Conservation (phyloP, 164 flowering plant genomes). For the Tinospora cordifolia region DNA sequence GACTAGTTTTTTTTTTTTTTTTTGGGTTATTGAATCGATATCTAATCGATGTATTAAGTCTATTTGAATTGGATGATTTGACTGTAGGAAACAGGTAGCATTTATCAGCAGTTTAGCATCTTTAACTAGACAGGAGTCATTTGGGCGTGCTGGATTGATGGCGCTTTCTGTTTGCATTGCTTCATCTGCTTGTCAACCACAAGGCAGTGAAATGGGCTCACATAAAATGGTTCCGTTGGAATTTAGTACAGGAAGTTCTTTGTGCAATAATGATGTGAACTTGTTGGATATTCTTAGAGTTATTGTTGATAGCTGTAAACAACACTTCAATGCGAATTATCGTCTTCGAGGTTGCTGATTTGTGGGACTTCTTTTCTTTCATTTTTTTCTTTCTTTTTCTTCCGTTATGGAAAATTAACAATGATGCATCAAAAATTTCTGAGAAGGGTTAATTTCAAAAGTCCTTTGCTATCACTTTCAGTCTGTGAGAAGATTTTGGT, state of each 20-base stretch:
- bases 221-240: conserved; percentile 15
- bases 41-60: neutral
- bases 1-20: neutral
- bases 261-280: conserved; percentile 22
- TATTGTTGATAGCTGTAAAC: conserved; percentile 74
- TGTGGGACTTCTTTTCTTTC: neutral
- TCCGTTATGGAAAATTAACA: neutral
- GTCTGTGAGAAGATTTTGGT: conserved; percentile 66
- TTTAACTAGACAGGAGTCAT: conserved; percentile 47
- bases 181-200: conserved; percentile 41
- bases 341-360: conserved; percentile 67
- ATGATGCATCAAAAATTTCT: neutral
- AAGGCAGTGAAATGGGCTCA: conserved; percentile 16
- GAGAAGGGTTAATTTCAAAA: neutral
- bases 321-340: conserved; percentile 85
- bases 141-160: conserved; percentile 89
- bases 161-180: conserved; percentile 72
- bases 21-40: too few relatives aligned
- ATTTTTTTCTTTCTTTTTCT: neutral
- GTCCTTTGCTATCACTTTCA: conserved; percentile 22
- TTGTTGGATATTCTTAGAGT: conserved; percentile 58
- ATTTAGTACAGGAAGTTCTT: conserved; percentile 16
- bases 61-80: conserved; percentile 6
- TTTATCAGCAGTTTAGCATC: conserved; percentile 59
- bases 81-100: conserved; percentile 43